Conservation (phyloP, 148 eudicot genomes). For the Camellia granthamiana region DNA sequence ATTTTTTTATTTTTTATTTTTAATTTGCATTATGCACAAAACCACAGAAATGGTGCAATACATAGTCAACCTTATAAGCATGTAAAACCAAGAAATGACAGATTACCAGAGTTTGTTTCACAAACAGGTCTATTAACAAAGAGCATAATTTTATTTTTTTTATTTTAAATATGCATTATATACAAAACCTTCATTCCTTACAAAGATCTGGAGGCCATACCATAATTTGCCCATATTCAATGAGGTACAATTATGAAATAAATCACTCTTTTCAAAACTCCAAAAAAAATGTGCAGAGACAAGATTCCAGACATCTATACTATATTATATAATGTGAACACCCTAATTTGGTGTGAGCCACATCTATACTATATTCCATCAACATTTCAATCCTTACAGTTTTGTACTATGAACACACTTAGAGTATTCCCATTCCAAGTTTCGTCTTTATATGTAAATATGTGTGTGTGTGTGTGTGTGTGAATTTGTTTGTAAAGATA, state of each 20-base stretch:
- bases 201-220: not conserved
- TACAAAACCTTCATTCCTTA: not conserved
- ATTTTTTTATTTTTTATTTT: not conserved
- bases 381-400: no score
- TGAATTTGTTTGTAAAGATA: no score
- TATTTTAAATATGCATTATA: not conserved
- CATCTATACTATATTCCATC: no score
- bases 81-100: not conserved
- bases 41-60: not conserved
- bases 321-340: no score
- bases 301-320: not conserved
- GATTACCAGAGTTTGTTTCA: not conserved
- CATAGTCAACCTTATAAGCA: not conserved
- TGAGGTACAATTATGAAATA: no score
- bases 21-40: not conserved
- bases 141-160: not conserved
- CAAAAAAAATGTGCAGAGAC: not conserved
- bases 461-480: no score
- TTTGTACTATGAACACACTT: no score
- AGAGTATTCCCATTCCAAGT: no score
- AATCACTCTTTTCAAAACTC: not conserved
- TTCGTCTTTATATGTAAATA: no score
- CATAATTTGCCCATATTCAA: no score
- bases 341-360: no score
- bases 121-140: not conserved